Base-by-base conservation (phyloP, 805 yeast genomes). In the Starmera caribaea region DNA sequence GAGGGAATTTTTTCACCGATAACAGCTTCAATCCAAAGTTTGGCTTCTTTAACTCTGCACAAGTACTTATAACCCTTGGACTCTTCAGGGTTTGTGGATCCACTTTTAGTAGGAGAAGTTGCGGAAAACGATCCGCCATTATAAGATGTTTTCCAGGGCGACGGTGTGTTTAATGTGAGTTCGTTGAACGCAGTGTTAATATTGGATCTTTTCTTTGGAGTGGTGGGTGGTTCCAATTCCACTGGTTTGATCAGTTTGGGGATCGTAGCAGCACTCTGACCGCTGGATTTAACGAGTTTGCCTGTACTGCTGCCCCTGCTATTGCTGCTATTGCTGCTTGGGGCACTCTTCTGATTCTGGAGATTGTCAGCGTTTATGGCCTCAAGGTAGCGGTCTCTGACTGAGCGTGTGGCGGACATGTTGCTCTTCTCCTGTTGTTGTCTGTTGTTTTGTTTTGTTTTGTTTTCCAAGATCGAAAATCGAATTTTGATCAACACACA, bases 31-130 rank as follows among this genome's bases (percentile, higher is more conserved):
- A 86, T 71, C 95, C 95, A 86, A 41, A 68, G 68, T 53, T 81
- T 83, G n/a, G 88, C 85, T 53, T 86, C 92, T 30, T 73, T 76
- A 10, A 85, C 78, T 44, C 90, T 75, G 57, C 95, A 85, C 34
- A 86, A 64, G 50, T 85, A 85, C 55, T 84, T 92, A 54, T 85
- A 84, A 6, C 79, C 79, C 45, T 72, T 62, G n/a, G 40, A 34
- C 33, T 59, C 59, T 14, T 50, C n/a, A 45, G 41, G 47, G 46
- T 44, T 15, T 42, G 43, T 24, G 44, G 49, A 11, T 14, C 10
- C 15, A 31, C 14, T 15, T 3, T 31, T 31, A 15, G 16, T 10
- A 12, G 33, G 33, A 15, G 33, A 31, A 3, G 33, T 13, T 14
- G 11, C 16, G 10, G 34, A 16, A 17, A 21, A 21, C 7, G 24